Percentiles rank a stretch among this genome's conserved stretches.
Conservation (phyloP, 768 basidiomycete genomes). For the Amanita exitialis region DNA sequence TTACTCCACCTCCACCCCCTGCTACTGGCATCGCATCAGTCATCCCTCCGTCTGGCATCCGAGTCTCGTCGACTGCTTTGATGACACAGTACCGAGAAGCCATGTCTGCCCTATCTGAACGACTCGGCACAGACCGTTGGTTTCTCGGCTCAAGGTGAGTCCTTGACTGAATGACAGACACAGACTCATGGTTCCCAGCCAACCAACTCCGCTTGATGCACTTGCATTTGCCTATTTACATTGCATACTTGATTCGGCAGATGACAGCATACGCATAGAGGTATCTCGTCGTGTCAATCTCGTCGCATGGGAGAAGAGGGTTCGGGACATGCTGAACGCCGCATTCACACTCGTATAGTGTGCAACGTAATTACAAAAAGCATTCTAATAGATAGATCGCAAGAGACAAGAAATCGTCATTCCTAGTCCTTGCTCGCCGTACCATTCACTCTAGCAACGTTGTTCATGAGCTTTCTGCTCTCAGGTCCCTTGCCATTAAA, state of each 20-base stretch:
- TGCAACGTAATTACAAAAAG: background rate
- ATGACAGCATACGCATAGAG: conserved; percentile 41
- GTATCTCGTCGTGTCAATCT: conserved; percentile 68
- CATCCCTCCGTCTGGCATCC: conserved; percentile 50
- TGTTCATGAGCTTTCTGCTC: conserved; percentile 12
- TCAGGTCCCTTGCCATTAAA: conserved; percentile 26
- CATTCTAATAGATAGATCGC: background rate
- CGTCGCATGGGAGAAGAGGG: conserved; percentile 68
- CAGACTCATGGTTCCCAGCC: conserved; percentile 25
- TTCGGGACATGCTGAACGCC: conserved; percentile 45
- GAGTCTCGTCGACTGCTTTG: conserved; percentile 39
- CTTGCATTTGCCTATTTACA: conserved; percentile 78
- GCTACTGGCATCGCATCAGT: conserved; percentile 58
- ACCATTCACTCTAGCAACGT: background rate
- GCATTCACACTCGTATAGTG: conserved; percentile 27
- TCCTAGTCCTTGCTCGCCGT: background rate
- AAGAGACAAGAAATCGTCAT: background rate
- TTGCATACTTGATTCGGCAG: conserved; percentile 39
- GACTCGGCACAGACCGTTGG: conserved; percentile 72
- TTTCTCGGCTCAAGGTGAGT: conserved; percentile 64
- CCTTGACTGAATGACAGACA: background rate
- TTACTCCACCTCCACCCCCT: conserved; percentile 61
- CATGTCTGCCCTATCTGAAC: conserved; percentile 60
- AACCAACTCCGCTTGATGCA: conserved; percentile 74
- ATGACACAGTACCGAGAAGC: conserved; percentile 60